Evolutionary conservation across 108 stramenopile genomes (phyloP), one percentile per base, ranked within the genome.

Genomic region (Pseudonitzschia multiseries): DNA sequence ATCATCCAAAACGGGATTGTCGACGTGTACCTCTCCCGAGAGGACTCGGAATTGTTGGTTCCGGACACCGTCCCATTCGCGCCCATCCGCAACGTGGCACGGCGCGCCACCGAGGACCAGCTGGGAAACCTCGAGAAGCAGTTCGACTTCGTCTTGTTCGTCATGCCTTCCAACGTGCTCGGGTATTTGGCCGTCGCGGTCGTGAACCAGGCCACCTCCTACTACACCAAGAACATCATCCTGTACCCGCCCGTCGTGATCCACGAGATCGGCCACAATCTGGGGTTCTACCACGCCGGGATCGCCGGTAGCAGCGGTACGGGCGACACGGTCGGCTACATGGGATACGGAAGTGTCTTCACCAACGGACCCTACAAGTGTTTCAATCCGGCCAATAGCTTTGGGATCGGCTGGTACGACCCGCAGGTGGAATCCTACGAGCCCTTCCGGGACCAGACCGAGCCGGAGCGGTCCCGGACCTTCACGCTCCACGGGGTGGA

Each of bases 331-430:
- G 33, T 68, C 1, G 83, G 83, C 66, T 46, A 69, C 27, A 81
- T 80, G 77, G 17, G 14, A 70, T 42, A 20, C 42, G 22, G 20
- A 44, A 17, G 8, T 12, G 46, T 13, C 28, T 4, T 10, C 4
- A 31, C 4, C 15, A 17, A 6, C 27, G 57, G 57, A 15, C 57
- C 57, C 10, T 26, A 8, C 8, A 86, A 82, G 83, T 86, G 86
- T 65, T 86, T 83, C 72, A 86, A 82, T 43, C 67, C 76, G 14
- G 83, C 86, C 27, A 82, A 87, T 29, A 74, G 62, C 44, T 87
- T 52, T 48, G 70, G 85, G 44, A 56, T 84, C 20, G 84, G 79
- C 14, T 87, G 87, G 84, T 87, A 82, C 36, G 51, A 46, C 15
- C 33, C 51, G n/a, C 72, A 79, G 27, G 14, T 24, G 9, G 28